These are phyloP conservation scores for Crinitomyces ghanaensis DNA, from an alignment of 805 yeast genomes.

Conservation along the genomic window DNA sequence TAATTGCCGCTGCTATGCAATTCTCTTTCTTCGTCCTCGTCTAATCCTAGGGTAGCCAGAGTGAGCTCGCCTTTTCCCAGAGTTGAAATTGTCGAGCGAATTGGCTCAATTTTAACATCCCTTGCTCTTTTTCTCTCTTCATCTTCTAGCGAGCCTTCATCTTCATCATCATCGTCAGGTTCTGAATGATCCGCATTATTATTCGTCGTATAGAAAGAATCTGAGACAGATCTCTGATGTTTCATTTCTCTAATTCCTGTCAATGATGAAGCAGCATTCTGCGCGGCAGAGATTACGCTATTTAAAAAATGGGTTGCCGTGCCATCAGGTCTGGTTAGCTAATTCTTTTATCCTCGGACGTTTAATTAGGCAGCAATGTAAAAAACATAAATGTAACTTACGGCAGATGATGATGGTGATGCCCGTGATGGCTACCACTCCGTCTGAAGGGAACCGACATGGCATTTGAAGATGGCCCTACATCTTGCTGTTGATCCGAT, in stretches of 20 bases:
- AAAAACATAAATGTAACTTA: no score
- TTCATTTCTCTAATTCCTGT: slow-evolving; percentile 16
- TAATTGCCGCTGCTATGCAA: no score
- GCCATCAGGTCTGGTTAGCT: slow-evolving; percentile 1
- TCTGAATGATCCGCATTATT: background rate
- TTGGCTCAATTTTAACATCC: slow-evolving; percentile 15
- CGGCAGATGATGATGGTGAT: no score
- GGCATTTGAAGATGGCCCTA: no score
- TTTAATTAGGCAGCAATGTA: no score
- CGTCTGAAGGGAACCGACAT: no score
- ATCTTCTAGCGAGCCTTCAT: slow-evolving; percentile 1
- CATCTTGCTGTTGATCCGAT: no score
- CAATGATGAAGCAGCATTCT: slow-evolving; percentile 22
- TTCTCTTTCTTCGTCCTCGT: no score
- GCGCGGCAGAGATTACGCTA: slow-evolving; percentile 20
- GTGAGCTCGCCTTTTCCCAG: slow-evolving; percentile 26
- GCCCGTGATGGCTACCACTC: no score
- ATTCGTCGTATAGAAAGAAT: background rate
- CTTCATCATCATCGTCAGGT: slow-evolving; percentile 2
- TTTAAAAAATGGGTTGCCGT: slow-evolving; percentile 14
- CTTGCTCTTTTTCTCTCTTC: slow-evolving; percentile 3
- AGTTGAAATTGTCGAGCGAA: slow-evolving; percentile 18
- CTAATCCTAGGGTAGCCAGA: slow-evolving; percentile 17
- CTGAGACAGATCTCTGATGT: no score
- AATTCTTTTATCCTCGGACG: no score